These are phyloP conservation scores for Phaeomoniella chlamydospora DNA, from an alignment of 2,329 filamentous ascomycete species.

Conservation along the genomic window DNA sequence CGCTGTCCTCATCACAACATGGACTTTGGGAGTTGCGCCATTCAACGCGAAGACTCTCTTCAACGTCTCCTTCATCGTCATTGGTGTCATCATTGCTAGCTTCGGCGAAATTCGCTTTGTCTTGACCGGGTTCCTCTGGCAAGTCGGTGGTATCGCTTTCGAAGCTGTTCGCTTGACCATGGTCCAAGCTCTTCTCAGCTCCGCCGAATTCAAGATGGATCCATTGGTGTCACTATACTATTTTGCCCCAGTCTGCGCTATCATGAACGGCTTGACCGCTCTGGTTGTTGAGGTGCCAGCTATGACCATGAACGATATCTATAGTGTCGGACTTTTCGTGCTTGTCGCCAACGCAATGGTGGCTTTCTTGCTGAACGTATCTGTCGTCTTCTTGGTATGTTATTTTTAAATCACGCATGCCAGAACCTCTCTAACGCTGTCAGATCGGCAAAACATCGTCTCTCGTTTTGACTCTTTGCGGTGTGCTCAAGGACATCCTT, in stretches of 20 bases:
- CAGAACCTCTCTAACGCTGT: slow-evolving; percentile 1
- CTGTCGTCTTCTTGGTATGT: slow-evolving; percentile 72
- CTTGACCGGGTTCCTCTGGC: slow-evolving; percentile 41
- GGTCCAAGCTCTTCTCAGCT: slow-evolving; percentile 69
- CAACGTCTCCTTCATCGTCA: slow-evolving; percentile 87
- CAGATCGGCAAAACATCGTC: slow-evolving; percentile 82
- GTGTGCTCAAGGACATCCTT: slow-evolving; percentile 78
- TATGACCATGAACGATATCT: slow-evolving; percentile 52
- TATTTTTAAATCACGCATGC: background rate
- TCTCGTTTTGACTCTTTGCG: slow-evolving; percentile 70
- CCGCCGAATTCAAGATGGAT: slow-evolving; percentile 73
- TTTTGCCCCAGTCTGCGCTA: slow-evolving; percentile 70
- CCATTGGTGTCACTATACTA: slow-evolving; percentile 81
- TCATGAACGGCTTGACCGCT: slow-evolving; percentile 63
- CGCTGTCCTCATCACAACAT: slow-evolving; percentile 77
- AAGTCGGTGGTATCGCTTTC: slow-evolving; percentile 62
- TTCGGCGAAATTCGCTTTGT: slow-evolving; percentile 90
- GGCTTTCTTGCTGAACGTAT: slow-evolving; percentile 69
- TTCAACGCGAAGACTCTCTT: slow-evolving; percentile 76
- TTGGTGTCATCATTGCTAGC: slow-evolving; percentile 89
- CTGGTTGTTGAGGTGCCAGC: slow-evolving; percentile 52
- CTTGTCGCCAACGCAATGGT: slow-evolving; percentile 61
- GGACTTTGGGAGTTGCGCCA: slow-evolving; percentile 70
- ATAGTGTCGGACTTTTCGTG: slow-evolving; percentile 49
- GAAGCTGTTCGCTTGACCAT: slow-evolving; percentile 72